Conservation (phyloP, 352 stramenopile species). For the Bremia lactucae region DNA sequence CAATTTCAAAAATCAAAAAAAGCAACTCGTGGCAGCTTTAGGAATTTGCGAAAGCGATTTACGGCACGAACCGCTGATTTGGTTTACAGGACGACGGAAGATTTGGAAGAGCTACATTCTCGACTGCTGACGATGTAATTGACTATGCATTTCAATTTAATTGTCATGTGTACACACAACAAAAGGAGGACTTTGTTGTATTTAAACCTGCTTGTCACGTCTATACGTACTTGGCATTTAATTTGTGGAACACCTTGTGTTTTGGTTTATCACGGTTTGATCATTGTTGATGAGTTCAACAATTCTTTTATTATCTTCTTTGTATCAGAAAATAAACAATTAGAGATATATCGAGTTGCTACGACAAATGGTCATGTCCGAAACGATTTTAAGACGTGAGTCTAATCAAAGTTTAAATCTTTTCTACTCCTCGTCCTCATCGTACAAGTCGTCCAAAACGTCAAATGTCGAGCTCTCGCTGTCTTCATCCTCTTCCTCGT, state of each 20-base stretch:
- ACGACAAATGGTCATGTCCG: neutral
- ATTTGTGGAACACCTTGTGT: too few species aligned
- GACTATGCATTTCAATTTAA: too few species aligned
- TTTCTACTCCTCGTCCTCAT: conserved; percentile 23
- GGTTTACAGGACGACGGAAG: conserved; percentile 37
- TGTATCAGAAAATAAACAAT: too few species aligned
- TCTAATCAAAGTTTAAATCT: too few species aligned
- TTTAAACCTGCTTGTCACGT: too few species aligned
- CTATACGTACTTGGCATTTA: too few species aligned
- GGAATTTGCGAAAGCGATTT: conserved; percentile 44
- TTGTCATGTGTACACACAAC: too few species aligned
- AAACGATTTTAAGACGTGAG: neutral
- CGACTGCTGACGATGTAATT: conserved; percentile 29
- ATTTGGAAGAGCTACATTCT: conserved; percentile 41
- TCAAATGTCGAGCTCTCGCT: neutral
- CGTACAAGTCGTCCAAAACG: conserved; percentile 16
- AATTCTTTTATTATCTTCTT: too few species aligned
- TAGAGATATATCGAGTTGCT: too few species aligned
- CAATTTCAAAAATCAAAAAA: conserved; percentile 47
- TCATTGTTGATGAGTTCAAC: too few species aligned
- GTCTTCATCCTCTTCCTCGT: conserved; percentile 13
- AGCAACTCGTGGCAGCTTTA: conserved; percentile 32
- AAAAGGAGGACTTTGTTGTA: too few species aligned
- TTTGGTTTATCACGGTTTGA: too few species aligned
- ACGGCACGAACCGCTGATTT: conserved; percentile 34